Evolutionary conservation across 2,329 filamentous ascomycete species (phyloP).

Genomic region (Sporothrix pallida): DNA sequence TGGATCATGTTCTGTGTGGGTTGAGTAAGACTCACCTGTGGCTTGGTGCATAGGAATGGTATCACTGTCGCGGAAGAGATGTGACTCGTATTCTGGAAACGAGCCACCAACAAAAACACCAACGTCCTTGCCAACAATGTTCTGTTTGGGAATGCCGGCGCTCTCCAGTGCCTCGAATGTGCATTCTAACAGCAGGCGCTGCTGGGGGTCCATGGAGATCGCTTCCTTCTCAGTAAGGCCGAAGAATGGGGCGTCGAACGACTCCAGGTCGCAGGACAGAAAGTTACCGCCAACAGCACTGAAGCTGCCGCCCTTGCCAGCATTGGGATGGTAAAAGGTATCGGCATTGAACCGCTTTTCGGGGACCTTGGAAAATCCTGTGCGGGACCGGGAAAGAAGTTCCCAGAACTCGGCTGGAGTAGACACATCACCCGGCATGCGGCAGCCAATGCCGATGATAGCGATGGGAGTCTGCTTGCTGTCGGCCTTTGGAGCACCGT

Average conservation of each 20-base stretch:
- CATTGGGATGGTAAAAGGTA: slow-evolving; percentile 51
- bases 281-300: slow-evolving; percentile 51
- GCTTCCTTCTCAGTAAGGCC: slow-evolving; percentile 56
- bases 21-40: slow-evolving; percentile 48
- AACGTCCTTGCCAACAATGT: slow-evolving; percentile 54
- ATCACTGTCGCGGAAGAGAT: slow-evolving; percentile 52
- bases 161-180: slow-evolving; percentile 62
- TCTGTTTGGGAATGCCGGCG: slow-evolving; percentile 56
- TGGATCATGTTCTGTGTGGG: not conserved
- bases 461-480: slow-evolving; percentile 50
- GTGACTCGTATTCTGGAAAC: slow-evolving; percentile 56
- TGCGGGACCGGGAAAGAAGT: slow-evolving; percentile 49
- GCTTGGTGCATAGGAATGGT: slow-evolving; percentile 59
- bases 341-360: slow-evolving; percentile 54
- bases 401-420: slow-evolving; percentile 54
- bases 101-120: slow-evolving; percentile 58
- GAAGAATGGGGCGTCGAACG: slow-evolving; percentile 61
- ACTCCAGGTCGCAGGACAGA: slow-evolving; percentile 53
- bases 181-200: slow-evolving; percentile 59
- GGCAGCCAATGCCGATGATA: slow-evolving; percentile 56
- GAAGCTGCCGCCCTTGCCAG: slow-evolving; percentile 50
- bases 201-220: slow-evolving; percentile 60
- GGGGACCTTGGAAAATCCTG: slow-evolving; percentile 51
- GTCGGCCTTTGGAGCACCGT: slow-evolving; percentile 33
- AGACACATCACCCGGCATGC: slow-evolving; percentile 52